These are phyloP conservation scores for Cladosporium sp. DNA, from an alignment of 2,329 filamentous ascomycete species.

Conservation along the genomic window DNA sequence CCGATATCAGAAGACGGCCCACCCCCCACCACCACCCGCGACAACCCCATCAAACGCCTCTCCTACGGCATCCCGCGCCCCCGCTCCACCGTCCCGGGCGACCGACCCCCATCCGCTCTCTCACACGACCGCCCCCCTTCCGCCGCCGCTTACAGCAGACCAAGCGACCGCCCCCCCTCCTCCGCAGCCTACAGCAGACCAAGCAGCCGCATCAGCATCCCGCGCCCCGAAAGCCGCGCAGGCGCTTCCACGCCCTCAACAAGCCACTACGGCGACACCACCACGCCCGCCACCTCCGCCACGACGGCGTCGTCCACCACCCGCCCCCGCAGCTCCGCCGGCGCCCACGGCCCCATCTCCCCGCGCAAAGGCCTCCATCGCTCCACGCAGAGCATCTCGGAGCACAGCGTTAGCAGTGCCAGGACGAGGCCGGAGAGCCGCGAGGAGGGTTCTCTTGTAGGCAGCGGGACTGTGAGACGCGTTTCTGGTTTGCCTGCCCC, in stretches of 20 bases:
- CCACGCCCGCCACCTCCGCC: background rate
- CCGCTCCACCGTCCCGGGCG: slow-evolving; percentile 17
- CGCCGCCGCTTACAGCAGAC: slow-evolving; percentile 52
- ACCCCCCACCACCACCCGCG: slow-evolving; percentile 15
- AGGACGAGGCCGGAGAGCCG: slow-evolving; percentile 39
- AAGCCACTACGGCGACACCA: background rate
- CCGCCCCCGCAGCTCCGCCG: slow-evolving; percentile 11
- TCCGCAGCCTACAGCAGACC: slow-evolving; percentile 54
- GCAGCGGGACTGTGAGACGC: slow-evolving; percentile 17
- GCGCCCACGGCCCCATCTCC: slow-evolving; percentile 32
- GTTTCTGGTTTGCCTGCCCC: slow-evolving; percentile 49
- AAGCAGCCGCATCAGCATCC: slow-evolving; percentile 63
- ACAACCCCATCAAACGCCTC: slow-evolving; percentile 40
- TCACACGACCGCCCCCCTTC: slow-evolving; percentile 24
- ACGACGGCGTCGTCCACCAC: too few relatives aligned
- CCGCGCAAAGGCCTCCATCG: slow-evolving; percentile 20
- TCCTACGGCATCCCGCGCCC: slow-evolving; percentile 44
- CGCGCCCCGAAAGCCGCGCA: slow-evolving; percentile 6
- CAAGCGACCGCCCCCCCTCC: slow-evolving; percentile 58
- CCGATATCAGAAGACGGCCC: background rate
- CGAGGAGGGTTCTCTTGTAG: slow-evolving; percentile 21
- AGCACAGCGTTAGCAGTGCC: too few relatives aligned
- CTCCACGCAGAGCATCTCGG: slow-evolving; percentile 24
- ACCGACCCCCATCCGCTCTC: slow-evolving; percentile 21
- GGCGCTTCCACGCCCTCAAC: background rate